These are phyloP conservation scores for Yarrowia bubula DNA, from an alignment of 805 yeast species.

Conservation along the genomic window DNA sequence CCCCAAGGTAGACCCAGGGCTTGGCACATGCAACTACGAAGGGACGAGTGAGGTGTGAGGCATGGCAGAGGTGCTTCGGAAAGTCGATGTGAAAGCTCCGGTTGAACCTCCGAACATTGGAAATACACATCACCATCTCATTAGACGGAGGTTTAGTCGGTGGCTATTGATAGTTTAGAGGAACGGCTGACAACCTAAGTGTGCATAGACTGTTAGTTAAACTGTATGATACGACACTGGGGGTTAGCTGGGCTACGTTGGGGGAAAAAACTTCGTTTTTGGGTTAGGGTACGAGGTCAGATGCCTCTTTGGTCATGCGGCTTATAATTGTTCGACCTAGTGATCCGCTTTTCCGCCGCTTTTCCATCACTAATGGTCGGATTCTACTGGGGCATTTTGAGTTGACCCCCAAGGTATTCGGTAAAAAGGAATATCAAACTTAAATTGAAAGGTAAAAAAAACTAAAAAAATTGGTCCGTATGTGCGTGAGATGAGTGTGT, in stretches of 20 bases:
- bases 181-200: slow-evolving; percentile 11
- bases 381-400: background rate
- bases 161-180: background rate
- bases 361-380: background rate
- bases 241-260: no score
- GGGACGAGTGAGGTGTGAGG: background rate
- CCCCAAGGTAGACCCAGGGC: slow-evolving; percentile 21
- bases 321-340: background rate
- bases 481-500: background rate
- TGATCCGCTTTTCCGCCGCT: background rate
- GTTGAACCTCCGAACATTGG: no score
- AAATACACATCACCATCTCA: no score
- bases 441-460: background rate
- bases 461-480: no score
- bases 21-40: slow-evolving; percentile 22
- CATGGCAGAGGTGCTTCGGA: background rate
- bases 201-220: background rate
- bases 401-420: slow-evolving; percentile 26
- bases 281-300: background rate
- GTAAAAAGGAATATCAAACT: background rate
- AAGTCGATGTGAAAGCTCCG: no score
- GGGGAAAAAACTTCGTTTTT: background rate
- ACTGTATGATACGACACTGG: background rate
- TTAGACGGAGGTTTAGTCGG: no score
- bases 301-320: background rate